A percentile compares a stretch with the other conserved stretches of the same genome.
phyloP scores from a whole-genome alignment of 73 alveolate genomes.

The Paramecium caudatum region DNA sequence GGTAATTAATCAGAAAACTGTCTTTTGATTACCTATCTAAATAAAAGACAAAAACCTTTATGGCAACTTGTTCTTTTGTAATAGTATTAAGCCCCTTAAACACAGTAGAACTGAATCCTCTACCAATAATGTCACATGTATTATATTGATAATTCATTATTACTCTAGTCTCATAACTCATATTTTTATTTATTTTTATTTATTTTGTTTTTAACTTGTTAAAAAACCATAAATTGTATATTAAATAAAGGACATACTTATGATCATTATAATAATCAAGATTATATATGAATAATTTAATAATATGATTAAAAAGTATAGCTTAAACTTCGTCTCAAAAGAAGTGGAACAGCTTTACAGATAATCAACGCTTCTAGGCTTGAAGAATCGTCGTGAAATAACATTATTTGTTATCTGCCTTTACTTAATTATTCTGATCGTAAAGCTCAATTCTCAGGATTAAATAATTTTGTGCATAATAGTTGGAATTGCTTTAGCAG shows the following conservation, averaged over 20 bases:
- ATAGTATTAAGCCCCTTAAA: conserved; percentile 50
- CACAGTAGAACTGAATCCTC: conserved; percentile 63
- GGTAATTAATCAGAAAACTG: conserved; percentile 8
- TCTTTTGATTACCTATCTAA: conserved; percentile 56
- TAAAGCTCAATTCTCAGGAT: neutral
- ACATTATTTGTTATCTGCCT: neutral
- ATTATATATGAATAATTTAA: conserved; percentile 17
- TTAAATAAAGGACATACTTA: too few species aligned
- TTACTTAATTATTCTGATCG: neutral
- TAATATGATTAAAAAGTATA: conserved; percentile 8
- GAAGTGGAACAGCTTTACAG: neutral
- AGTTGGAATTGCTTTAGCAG: conserved; percentile 4
- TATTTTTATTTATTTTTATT: neutral
- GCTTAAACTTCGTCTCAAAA: conserved; percentile 7
- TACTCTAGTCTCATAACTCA: conserved; percentile 19
- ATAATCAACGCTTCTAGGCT: neutral
- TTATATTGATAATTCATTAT: conserved; percentile 50
- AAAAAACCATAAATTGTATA: too few species aligned
- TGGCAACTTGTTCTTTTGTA: conserved; percentile 64
- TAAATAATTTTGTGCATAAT: neutral
- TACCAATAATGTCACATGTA: conserved; percentile 66
- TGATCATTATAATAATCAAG: neutral
- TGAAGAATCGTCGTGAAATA: neutral
- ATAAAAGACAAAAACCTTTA: conserved; percentile 29
- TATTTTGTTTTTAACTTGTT: too few species aligned